Evolutionary conservation across 2,329 filamentous ascomycete genomes (phyloP).

Genomic region (Zelopaecilomyces penicillatus): DNA sequence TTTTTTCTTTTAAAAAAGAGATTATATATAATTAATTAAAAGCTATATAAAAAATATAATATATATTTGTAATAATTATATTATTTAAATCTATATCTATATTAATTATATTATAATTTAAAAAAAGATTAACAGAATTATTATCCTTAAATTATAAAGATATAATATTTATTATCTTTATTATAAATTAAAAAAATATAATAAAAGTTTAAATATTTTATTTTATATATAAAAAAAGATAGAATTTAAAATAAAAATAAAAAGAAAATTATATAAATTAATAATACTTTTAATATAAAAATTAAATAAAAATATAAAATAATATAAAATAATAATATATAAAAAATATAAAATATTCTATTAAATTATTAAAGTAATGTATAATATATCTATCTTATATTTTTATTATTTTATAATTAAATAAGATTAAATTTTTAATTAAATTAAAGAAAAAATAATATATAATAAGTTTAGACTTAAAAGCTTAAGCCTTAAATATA

Average conservation of each 20-base stretch:
- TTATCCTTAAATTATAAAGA: too few relatives aligned
- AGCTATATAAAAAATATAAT: neutral
- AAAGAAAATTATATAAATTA: neutral
- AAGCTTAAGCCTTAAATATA: neutral
- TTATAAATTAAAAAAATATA: neutral
- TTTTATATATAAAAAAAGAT: neutral
- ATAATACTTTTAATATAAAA: neutral
- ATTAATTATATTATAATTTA: neutral
- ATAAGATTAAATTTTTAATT: neutral
- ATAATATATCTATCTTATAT: neutral
- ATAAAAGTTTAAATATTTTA: neutral
- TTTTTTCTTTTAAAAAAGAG: too few relatives aligned
- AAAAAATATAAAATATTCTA: neutral
- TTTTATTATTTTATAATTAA: neutral
- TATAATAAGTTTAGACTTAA: neutral
- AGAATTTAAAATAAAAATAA: neutral
- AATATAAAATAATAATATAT: neutral
- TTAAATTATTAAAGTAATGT: neutral
- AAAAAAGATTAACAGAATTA: neutral
- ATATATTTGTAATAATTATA: slow-evolving; percentile 19
- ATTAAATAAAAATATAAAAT: neutral
- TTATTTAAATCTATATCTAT: neutral
- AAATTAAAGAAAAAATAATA: neutral
- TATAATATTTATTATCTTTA: too few relatives aligned
- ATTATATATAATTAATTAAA: neutral